A percentile compares a stretch with the other conserved stretches of the same genome.
These are phyloP conservation scores for Piromyces finnis DNA, from an alignment of 192 early-diverging fungal genomes.

Conservation along the genomic window DNA sequence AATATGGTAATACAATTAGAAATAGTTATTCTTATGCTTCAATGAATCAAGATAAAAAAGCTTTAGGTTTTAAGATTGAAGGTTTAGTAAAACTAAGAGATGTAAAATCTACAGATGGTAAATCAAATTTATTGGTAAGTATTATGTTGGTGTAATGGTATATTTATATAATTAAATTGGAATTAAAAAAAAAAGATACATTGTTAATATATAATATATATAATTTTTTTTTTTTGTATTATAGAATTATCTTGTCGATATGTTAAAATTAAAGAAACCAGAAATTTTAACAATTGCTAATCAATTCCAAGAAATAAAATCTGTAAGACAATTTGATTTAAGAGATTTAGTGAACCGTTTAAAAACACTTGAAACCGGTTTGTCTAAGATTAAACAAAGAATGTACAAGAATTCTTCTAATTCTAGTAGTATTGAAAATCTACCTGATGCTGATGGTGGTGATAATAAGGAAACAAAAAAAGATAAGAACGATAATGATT, in stretches of 20 bases:
- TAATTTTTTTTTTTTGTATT: not conserved
- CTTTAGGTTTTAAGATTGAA: constrained; percentile 33
- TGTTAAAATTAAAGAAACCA: constrained; percentile 14
- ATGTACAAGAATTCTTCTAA: not conserved
- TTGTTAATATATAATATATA: no score
- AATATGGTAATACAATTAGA: constrained; percentile 14
- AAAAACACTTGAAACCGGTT: not conserved
- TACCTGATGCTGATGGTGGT: not conserved
- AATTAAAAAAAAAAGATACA: no score
- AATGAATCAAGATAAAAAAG: constrained; percentile 32
- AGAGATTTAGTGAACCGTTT: constrained; percentile 10
- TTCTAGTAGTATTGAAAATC: not conserved
- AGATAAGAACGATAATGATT: not conserved
- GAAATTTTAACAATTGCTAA: constrained; percentile 19
- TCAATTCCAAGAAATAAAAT: constrained; percentile 14
- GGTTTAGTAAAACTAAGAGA: constrained; percentile 27
- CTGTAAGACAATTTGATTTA: constrained; percentile 17
- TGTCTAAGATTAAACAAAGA: not conserved
- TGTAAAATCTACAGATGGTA: constrained; percentile 34
- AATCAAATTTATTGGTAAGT: constrained; percentile 21
- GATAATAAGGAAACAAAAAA: not conserved
- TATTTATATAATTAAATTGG: no score
- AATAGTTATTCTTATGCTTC: constrained; percentile 18
- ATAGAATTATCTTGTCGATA: constrained; percentile 27
- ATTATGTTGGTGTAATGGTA: no score